Base-by-base conservation (phyloP, 257 asterid species). In the Solanum gracilifrons region DNA sequence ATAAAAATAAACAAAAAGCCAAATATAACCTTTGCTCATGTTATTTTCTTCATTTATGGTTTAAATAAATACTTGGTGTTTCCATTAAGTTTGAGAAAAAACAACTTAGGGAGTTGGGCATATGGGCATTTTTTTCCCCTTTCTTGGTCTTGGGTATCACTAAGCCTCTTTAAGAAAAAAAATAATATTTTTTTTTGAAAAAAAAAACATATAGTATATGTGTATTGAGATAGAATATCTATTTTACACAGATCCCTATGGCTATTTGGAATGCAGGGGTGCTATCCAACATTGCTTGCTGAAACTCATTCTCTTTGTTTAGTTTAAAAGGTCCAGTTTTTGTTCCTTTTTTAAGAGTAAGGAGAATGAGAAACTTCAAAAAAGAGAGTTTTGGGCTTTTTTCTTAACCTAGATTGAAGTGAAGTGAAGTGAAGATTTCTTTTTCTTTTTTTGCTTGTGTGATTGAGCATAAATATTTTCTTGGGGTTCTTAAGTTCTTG, bases 211-310 rank as follows among this genome's bases (percentile, higher is more conserved):
- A 41, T 43, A 79, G 37, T 43, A 41, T 62, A 66, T 32, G 29
- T 31, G 21, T 36, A 64, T 39, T 48, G 20, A 27, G 60, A 85
- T 33, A 37, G 41, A 58, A 85, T 60, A 89, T 85, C 73, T 48
- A 82, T 60, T 77, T 90, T 90, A 93, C 98, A 93, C 98, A 92
- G 98, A 96, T 95, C 97, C 99, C 99, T 75, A 95, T 91, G 91
- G 85, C 69, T 31, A 29, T 80, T 18, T 80, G 25, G 89, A 89
- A 91, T 91, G 93, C 92, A 83, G 93, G 93, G 89, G 87, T 92
- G 91, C 93, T 85, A 90, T 95, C 93, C 96, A 93, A 94, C 98
- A 95, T 94, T 90, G 87, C 86, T 93, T 89, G 91, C 91, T 93
- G 86, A 92, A 90, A 76, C 90, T 93, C 98, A 92, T 94, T 95